Conservation (phyloP, 2,329 filamentous ascomycete genomes). For the Hortaea sp. region DNA sequence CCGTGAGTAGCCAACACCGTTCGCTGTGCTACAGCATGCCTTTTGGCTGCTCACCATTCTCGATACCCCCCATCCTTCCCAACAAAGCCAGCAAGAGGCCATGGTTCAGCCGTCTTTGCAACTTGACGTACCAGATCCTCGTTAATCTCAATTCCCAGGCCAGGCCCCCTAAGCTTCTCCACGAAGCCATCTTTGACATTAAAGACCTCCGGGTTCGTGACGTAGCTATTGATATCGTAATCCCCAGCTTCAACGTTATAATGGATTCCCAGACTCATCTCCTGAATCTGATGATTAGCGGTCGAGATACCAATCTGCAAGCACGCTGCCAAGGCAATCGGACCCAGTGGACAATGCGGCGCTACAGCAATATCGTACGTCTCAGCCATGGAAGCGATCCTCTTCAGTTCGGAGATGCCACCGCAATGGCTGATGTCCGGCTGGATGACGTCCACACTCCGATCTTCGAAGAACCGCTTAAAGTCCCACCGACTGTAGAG, state of each 20-base stretch:
- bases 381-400: conserved; percentile 62
- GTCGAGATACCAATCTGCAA: conserved; percentile 54
- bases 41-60: conserved; percentile 47
- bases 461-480: conserved; percentile 59
- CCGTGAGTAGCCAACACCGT: no score
- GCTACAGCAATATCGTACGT: conserved; percentile 53
- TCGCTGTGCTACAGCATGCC: no score
- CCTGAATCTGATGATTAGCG: conserved; percentile 62
- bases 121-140: conserved; percentile 56
- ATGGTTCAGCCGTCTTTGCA: conserved; percentile 49
- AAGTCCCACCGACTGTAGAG: conserved; percentile 66
- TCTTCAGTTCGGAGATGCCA: conserved; percentile 43
- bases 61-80: conserved; percentile 57
- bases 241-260: conserved; percentile 57
- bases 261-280: conserved; percentile 72
- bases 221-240: conserved; percentile 43
- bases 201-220: conserved; percentile 21
- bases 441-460: conserved; percentile 60
- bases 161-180: conserved; percentile 17
- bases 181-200: conserved; percentile 21
- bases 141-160: conserved; percentile 35
- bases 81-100: conserved; percentile 57
- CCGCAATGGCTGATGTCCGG: conserved; percentile 64
- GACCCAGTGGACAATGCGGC: conserved; percentile 64
- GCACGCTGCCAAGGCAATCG: conserved; percentile 61